Evolutionary conservation across 2,329 filamentous ascomycete genomes (phyloP).

Genomic region (Herpotrichia juniperi): DNA sequence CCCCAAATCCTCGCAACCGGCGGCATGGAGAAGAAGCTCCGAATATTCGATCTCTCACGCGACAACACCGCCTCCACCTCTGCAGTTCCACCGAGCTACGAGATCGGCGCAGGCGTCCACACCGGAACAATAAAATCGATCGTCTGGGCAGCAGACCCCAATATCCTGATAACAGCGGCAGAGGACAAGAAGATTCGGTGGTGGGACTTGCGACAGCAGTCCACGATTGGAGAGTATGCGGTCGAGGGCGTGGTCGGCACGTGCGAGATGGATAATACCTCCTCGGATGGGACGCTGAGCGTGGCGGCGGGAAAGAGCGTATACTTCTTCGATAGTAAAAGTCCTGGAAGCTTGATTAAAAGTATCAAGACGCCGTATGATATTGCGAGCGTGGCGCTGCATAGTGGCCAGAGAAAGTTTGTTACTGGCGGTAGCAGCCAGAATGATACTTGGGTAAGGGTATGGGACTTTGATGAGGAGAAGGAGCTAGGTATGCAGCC

Average conservation of each 20-base stretch:
- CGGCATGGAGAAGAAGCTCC: slow-evolving; percentile 94
- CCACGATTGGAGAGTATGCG: slow-evolving; percentile 75
- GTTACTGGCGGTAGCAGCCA: slow-evolving; percentile 84
- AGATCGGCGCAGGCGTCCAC: slow-evolving; percentile 86
- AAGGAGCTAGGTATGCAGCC: slow-evolving; percentile 70
- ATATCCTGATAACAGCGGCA: slow-evolving; percentile 86
- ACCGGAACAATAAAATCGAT: slow-evolving; percentile 93
- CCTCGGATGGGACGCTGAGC: slow-evolving; percentile 76
- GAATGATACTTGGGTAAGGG: slow-evolving; percentile 90
- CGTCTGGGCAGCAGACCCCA: slow-evolving; percentile 88
- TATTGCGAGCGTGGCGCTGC: slow-evolving; percentile 87
- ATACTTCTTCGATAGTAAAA: slow-evolving; percentile 84
- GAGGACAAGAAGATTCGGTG: slow-evolving; percentile 91
- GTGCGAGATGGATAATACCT: slow-evolving; percentile 76
- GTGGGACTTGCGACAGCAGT: slow-evolving; percentile 84
- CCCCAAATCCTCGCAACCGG: slow-evolving; percentile 88
- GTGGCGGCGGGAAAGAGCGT: slow-evolving; percentile 94
- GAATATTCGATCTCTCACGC: slow-evolving; percentile 84
- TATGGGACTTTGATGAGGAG: slow-evolving; percentile 86
- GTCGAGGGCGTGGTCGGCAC: slow-evolving; percentile 88
- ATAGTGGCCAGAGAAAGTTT: slow-evolving; percentile 79
- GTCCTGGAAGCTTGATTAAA: slow-evolving; percentile 76
- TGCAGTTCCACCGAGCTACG: slow-evolving; percentile 70
- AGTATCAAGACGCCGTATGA: slow-evolving; percentile 80
- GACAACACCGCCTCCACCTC: slow-evolving; percentile 47